These are phyloP conservation scores for Fusarium austroafricanum DNA, from an alignment of 2,329 filamentous ascomycete genomes.

Conservation along the genomic window DNA sequence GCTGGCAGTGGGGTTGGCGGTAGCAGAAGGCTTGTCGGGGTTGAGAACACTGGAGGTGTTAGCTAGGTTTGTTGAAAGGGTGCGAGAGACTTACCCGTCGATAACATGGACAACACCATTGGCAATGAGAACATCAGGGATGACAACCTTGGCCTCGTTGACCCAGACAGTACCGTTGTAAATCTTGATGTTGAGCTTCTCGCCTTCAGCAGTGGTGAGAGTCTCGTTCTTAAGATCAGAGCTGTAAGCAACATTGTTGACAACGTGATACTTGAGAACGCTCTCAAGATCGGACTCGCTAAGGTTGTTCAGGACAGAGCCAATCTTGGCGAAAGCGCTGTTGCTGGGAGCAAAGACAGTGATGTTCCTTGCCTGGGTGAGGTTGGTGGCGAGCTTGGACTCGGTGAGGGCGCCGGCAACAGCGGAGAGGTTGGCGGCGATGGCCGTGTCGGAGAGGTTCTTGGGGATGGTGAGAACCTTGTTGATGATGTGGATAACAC, in stretches of 20 bases:
- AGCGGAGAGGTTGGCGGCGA: conserved; percentile 39
- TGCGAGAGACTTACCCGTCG: conserved; percentile 60
- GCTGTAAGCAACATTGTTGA: conserved; percentile 60
- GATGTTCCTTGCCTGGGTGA: conserved; percentile 49
- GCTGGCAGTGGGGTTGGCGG: conserved; percentile 50
- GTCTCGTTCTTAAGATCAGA: conserved; percentile 43
- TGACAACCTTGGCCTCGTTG: conserved; percentile 58
- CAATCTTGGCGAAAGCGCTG: conserved; percentile 66
- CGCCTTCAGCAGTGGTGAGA: conserved; percentile 42
- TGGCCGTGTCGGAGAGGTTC: conserved; percentile 49
- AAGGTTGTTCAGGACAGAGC: conserved; percentile 59
- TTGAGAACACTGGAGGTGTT: conserved; percentile 61
- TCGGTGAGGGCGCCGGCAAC: conserved; percentile 43
- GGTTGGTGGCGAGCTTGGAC: conserved; percentile 40
- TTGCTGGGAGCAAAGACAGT: conserved; percentile 73
- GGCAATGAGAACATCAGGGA: conserved; percentile 60
- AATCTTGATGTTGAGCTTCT: conserved; percentile 57
- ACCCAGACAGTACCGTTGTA: conserved; percentile 53
- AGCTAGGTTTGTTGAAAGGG: background rate
- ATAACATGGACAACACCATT: conserved; percentile 70
- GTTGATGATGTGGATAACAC: conserved; percentile 63
- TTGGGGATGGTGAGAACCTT: conserved; percentile 54
- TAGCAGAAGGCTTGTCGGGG: conserved; percentile 51
- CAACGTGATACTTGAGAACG: conserved; percentile 71
- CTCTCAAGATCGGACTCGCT: conserved; percentile 57